Conservation (phyloP, 2,329 filamentous ascomycete genomes). For the Fusarium sororula region DNA sequence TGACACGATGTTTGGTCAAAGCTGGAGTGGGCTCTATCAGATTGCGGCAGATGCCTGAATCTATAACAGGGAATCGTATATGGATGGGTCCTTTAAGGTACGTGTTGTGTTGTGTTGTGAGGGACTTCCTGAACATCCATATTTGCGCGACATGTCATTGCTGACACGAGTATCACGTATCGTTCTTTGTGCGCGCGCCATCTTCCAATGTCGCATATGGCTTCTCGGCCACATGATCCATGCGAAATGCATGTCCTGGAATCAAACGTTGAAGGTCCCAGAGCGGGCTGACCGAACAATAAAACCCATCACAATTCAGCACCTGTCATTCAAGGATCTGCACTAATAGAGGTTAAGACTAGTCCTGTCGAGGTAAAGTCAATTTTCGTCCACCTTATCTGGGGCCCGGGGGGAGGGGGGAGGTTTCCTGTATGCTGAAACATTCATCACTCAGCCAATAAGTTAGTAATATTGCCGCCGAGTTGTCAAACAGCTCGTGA, state of each 20-base stretch:
- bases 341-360: conserved; percentile 22
- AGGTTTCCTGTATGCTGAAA: conserved; percentile 15
- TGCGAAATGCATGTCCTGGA: conserved; percentile 1
- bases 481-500: not conserved
- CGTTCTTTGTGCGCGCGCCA: not conserved
- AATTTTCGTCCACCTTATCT: not conserved
- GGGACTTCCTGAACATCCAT: not conserved
- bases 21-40: conserved; percentile 12
- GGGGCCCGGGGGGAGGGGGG: not conserved
- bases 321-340: conserved; percentile 23
- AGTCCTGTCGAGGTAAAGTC: conserved; percentile 28
- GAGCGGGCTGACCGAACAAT: conserved; percentile 3
- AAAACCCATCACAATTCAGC: not conserved
- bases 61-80: conserved; percentile 12
- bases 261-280: conserved; percentile 8
- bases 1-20: conserved; percentile 1
- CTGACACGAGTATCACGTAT: not conserved
- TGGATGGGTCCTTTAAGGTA: conserved; percentile 2
- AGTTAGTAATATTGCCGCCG: not conserved
- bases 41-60: conserved; percentile 22
- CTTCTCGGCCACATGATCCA: conserved; percentile 7
- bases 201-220: not conserved
- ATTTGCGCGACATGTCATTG: not conserved
- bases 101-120: conserved; percentile 3
- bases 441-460: conserved; percentile 8